phyloP scores from a whole-genome alignment of 805 yeast species.

The Limtongia smithiae region DNA sequence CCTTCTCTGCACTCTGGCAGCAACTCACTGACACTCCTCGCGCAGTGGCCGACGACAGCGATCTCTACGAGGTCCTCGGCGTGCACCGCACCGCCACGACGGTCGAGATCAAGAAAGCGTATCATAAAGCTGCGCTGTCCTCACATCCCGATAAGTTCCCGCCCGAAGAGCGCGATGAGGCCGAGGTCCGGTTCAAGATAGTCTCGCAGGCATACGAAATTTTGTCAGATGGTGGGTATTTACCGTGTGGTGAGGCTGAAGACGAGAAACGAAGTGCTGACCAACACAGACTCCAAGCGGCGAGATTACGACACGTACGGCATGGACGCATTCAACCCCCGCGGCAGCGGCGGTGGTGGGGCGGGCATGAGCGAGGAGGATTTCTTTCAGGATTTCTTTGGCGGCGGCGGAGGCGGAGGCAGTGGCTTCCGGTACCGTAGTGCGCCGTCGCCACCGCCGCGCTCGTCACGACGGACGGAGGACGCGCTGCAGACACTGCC shows the following conservation, averaged over 20 bases:
- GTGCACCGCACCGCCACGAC: slow-evolving; percentile 61
- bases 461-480: slow-evolving; percentile 46
- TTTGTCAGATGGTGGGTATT: slow-evolving; percentile 54
- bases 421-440: slow-evolving; percentile 31
- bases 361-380: slow-evolving; percentile 43
- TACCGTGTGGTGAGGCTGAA: not conserved
- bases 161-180: slow-evolving; percentile 62
- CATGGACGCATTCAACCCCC: slow-evolving; percentile 29
- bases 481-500: slow-evolving; percentile 66
- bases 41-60: too few species aligned
- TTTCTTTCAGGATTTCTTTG: slow-evolving; percentile 67
- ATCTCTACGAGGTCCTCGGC: slow-evolving; percentile 70
- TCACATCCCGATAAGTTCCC: slow-evolving; percentile 88
- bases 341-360: slow-evolving; percentile 43
- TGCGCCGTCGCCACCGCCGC: slow-evolving; percentile 20
- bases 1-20: too few species aligned
- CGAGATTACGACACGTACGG: slow-evolving; percentile 41
- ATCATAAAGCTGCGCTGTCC: slow-evolving; percentile 73
- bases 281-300: too few species aligned
- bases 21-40: too few species aligned
- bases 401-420: slow-evolving; percentile 26
- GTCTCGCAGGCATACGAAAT: slow-evolving; percentile 83
- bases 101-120: slow-evolving; percentile 76
- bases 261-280: slow-evolving; percentile 32
- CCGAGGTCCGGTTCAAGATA: slow-evolving; percentile 79